Base-by-base conservation (phyloP, 2,329 filamentous ascomycete species). In the Zarea fungicola region DNA sequence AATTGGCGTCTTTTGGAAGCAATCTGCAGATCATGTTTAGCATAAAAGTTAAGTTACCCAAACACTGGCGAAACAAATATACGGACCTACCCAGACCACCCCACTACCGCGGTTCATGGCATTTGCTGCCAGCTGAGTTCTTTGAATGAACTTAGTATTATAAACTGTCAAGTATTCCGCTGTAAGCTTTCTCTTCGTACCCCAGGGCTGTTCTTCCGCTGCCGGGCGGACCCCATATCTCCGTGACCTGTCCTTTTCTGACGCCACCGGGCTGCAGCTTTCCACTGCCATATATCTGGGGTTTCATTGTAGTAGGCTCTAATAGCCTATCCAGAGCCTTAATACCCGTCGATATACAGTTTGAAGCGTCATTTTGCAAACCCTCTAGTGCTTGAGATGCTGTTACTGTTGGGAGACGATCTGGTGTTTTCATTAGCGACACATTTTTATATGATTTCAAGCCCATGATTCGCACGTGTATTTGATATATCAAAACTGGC, bases 211-310 rank as follows among this genome's bases (percentile, higher is more conserved):
- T 95, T 73, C 95, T 96, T 25, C 91, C 92, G 22, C 80, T 80
- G 2, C 90, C 91, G 8, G 89, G 85, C 10, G 91, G 89, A 1
- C 92, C 92, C 78, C 88, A 95, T 42, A 96, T 71, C 66, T 97
- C 92, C 4, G 87, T 87, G 35, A 96, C 76, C 63, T 89, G 87
- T 13, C 90, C 89, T 49, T 83, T 80, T 52, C 77, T 77, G 41
- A 95, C 73, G 4, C 89, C 90, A 16, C 77, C 75, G 47, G 52
- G 55, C 9, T 43, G 48, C 52, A 48, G 8, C 52, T 50, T 31
- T 56, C 54, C 35, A 34, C 11, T 3, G 51, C 28, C n/a, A 43
- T 48, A 4, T 49, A 37, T 11, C 16, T 48, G 28, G 3, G 45
- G 41, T 1, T 28, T 26, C 9, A 6, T n/a, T 5, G 28, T n/a